Evolutionary conservation across 2,329 filamentous ascomycete genomes (phyloP), one percentile per base, ranked within the genome.

Genomic region (Penicillium sp.): DNA sequence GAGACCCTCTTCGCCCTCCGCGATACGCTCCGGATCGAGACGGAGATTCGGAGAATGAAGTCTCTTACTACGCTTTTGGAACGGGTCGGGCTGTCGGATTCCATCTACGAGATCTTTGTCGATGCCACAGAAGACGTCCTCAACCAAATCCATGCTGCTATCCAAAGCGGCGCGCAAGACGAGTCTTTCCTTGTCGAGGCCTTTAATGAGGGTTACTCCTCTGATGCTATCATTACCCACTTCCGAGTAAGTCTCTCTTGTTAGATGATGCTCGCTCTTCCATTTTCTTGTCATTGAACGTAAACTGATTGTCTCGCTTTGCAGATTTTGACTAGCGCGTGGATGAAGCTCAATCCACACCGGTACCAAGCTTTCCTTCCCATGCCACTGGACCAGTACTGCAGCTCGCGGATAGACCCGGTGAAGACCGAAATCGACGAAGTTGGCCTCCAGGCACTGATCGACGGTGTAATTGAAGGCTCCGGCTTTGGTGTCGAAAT

Each of bases 401-500:
- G 88, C 69, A 73, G 80, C 37, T 80, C 82, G 14, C 83, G 82
- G 57, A 86, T 97, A 60, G 88, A 96, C 70, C 84, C 88, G 0
- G 82, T 87, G 16, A 83, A 87, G 63, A 85, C 86, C 48, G 93
- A 97, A 76, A 96, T 97, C 60, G 94, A 99, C 64, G 87, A 97
- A 66, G 78, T 96, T n/a, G 90, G 90, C 41, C 81, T 97, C 59
- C 85, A 85, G 57, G 84, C 90, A 2, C 79, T 97, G 47, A 84
- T 88, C 59, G 87, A 93, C 60, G 83, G 91, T 26, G 81, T 97
- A 4, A 84, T 97, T 60, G 88, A 90, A 68, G 89, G 88, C 8
- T 87, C 87, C 47, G 86, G 86, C 16, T 85, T 97, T 60, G 85
- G 87, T 5, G 83, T 97, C 19, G 91, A 97, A 69, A 89, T 97